Evolutionary conservation across 768 basidiomycete species (phyloP).

Genomic region (Sarcodon sp.): DNA sequence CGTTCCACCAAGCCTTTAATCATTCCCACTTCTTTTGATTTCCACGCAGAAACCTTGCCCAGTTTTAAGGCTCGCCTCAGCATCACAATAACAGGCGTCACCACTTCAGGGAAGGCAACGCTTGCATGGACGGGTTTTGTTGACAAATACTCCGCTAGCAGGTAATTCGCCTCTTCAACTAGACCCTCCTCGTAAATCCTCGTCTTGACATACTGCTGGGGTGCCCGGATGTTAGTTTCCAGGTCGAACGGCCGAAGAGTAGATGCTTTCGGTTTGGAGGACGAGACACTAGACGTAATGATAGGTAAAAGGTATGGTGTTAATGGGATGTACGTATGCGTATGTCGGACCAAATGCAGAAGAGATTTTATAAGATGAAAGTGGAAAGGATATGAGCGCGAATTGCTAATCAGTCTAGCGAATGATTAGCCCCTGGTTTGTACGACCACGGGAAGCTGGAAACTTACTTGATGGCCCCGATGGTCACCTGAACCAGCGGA

Average conservation of each 20-base stretch:
- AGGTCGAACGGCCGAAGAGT: conserved; percentile 85
- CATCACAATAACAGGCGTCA: conserved; percentile 62
- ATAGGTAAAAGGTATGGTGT: conserved; percentile 81
- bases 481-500: conserved; percentile 86
- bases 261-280: conserved; percentile 67
- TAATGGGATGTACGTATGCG: conserved; percentile 77
- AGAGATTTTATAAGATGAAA: conserved; percentile 86
- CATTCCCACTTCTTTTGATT: conserved; percentile 40
- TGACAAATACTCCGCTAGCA: conserved; percentile 75
- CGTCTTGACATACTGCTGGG: conserved; percentile 81
- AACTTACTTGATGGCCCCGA: conserved; percentile 85
- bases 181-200: conserved; percentile 75
- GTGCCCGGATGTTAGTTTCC: conserved; percentile 76
- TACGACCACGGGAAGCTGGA: neutral
- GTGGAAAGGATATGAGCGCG: conserved; percentile 91
- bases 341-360: conserved; percentile 73
- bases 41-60: conserved; percentile 21
- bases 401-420: conserved; percentile 73
- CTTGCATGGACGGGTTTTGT: conserved; percentile 61
- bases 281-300: conserved; percentile 59
- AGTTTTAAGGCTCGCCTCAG: conserved; percentile 67
- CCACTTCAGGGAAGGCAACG: conserved; percentile 89
- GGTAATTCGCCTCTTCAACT: conserved; percentile 67
- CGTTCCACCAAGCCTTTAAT: conserved; percentile 79
- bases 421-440: neutral